Base-by-base conservation (phyloP, 2,329 filamentous ascomycete species). In the Graphilbum ipis-grandicollis region DNA sequence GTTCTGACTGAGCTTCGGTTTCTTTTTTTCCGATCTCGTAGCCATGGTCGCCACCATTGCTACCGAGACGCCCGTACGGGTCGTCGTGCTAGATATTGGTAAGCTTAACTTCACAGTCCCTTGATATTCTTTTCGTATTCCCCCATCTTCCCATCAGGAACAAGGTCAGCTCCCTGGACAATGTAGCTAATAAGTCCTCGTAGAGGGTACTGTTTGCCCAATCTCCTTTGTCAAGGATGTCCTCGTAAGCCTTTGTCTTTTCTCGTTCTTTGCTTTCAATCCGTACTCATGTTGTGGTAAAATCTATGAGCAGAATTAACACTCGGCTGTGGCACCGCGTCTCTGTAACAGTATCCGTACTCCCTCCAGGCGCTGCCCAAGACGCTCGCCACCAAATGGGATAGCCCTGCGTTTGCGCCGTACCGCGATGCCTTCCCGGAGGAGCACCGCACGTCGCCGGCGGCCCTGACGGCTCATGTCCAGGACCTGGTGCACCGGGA, bases 401-500 rank as follows among this genome's bases (percentile, higher is more conserved):
- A 77, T 50, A 63, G 60, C 35, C 58, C 69, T 26, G 55, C 58
- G 31, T 84, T 88, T 59, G 60, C 64, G 37, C 64, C 63, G 42
- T 85, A 84, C 56, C 73, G 72, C 46, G 61, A 73, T 48, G 75
- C 75, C 34, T 88, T 88, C 49, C 80, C 82, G 6, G 56, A 64
- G 17, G 68, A 79, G 47, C 66, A 72, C 50, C 68, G 66, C 47
- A 54, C 59, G 38, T 70, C 71, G 31, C 71, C 69, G 34, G 57
- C 61, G 18, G 66, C 68, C 18, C 63, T 88, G 39, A 62, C 71
- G 44, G 62, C 67, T 13, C 79, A 86, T 55, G 73, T 83, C 41
- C 59, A 67, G 45, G 75, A 84, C 49, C 66, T 88, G 43, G 77
- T 82, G 48, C 59, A 64, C 41, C 68, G 66, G 43, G 81, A 90